Percentiles rank a stretch among this genome's conserved stretches.
phyloP scores from a whole-genome alignment of 106 monocot genomes.

The Chionographis japonica region DNA sequence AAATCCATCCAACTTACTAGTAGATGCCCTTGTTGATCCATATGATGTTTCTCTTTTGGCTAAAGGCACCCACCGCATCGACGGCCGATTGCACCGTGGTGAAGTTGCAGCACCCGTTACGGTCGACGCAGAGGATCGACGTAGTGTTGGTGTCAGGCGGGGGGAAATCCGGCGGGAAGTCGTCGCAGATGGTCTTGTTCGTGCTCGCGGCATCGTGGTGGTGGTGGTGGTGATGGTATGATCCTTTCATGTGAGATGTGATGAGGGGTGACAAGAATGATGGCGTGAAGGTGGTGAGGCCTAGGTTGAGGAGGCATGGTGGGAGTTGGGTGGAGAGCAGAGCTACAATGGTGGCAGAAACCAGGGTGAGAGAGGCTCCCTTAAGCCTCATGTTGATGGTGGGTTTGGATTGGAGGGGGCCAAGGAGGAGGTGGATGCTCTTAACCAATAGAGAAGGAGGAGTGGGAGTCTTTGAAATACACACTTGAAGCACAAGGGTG shows the following conservation, averaged over 20 bases:
- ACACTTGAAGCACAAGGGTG: conserved; percentile 36
- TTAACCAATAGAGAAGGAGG: not conserved
- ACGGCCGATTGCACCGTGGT: conserved; percentile 76
- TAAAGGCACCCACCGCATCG: conserved; percentile 29
- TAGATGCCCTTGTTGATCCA: conserved; percentile 95
- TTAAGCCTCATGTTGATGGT: conserved; percentile 19
- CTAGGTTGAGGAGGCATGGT: conserved; percentile 2
- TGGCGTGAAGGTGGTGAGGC: conserved; percentile 1
- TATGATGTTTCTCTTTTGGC: conserved; percentile 57
- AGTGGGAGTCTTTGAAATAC: conserved; percentile 12
- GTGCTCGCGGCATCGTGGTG: conserved; percentile 1
- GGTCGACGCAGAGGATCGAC: conserved; percentile 67
- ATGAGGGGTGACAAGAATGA: not conserved
- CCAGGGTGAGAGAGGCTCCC: conserved; percentile 17
- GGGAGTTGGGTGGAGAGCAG: conserved; percentile 30
- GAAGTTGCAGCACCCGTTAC: conserved; percentile 82
- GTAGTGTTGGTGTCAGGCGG: conserved; percentile 44
- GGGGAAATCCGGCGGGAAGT: conserved; percentile 47
- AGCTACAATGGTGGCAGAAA: conserved; percentile 23
- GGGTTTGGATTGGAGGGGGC: conserved; percentile 2
- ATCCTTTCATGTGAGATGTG: not conserved
- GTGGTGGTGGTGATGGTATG: not conserved
- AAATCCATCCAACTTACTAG: conserved; percentile 40
- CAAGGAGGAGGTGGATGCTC: not conserved
- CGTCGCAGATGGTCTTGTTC: conserved; percentile 42